phyloP scores from a whole-genome alignment of 371 early-diverging fungal genomes.

The Actinomucor elegans region DNA sequence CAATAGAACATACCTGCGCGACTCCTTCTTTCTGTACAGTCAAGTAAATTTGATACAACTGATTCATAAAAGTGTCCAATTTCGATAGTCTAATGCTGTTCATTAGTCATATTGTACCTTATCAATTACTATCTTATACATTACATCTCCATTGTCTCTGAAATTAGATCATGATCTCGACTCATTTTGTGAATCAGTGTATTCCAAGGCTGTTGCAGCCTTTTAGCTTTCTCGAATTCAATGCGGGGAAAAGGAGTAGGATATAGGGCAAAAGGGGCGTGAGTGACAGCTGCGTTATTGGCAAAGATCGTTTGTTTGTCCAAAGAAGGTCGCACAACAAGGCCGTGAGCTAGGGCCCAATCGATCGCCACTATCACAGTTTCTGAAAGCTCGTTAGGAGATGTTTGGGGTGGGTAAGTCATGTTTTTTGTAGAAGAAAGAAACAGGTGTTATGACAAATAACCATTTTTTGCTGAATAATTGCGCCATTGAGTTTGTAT shows the following conservation, averaged over 20 bases:
- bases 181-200: slow-evolving; percentile 79
- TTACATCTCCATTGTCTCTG: slow-evolving; percentile 72
- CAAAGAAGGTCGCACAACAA: slow-evolving; percentile 65
- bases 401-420: slow-evolving; percentile 27
- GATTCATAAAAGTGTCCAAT: slow-evolving; percentile 83
- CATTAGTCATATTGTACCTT: too few relatives aligned
- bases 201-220: slow-evolving; percentile 83
- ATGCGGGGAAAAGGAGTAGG: slow-evolving; percentile 84
- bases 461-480: slow-evolving; percentile 27
- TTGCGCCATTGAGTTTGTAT: slow-evolving; percentile 7
- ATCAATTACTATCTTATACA: too few relatives aligned
- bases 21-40: slow-evolving; percentile 58
- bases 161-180: slow-evolving; percentile 74
- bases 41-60: slow-evolving; percentile 79
- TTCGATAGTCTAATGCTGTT: slow-evolving; percentile 69
- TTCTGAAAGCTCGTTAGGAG: slow-evolving; percentile 14
- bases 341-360: slow-evolving; percentile 79
- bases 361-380: slow-evolving; percentile 66
- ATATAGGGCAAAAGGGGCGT: slow-evolving; percentile 88
- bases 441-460: background rate
- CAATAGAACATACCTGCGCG: slow-evolving; percentile 50
- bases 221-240: slow-evolving; percentile 73
- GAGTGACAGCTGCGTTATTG: slow-evolving; percentile 54
- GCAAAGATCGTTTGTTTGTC: slow-evolving; percentile 31
- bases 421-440: slow-evolving; percentile 7